Evolutionary conservation across 169 alveolate species (phyloP), one percentile per base, ranked within the genome.

Genomic region (Eimeria praecox): DNA sequence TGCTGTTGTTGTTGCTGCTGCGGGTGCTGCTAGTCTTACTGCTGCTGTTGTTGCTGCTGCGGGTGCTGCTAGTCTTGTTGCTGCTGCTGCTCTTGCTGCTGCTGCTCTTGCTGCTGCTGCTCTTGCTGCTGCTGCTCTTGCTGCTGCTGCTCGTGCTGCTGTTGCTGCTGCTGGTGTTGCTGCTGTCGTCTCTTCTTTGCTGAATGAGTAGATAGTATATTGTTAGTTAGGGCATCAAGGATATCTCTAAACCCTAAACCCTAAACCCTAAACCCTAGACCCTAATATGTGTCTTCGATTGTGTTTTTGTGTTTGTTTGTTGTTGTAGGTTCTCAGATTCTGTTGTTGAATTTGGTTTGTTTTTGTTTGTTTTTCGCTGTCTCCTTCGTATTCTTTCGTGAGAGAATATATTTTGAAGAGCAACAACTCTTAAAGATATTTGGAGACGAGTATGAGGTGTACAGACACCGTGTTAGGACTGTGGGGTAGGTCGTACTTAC

Each of bases 271-370:
- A 33, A 69, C 42, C 78, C 46, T 30, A 33, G 12, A 69, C 46
- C 78, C 42, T 69, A 69, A 62, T 24, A 44, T 8, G 27, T 46
- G 20, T 42, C 22, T 22, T 40, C 6, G 2, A 42, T 42, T 78
- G 56, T 24, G 85, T 35, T 73, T 10, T 40, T 40, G 54, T 40
- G 30, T 24, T 38, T 6, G 24, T 42, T 14, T n/a, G 42, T 49
- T 82, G 90, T 16, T 66, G 85, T 93, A 92, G 96, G 96, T 20
- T 64, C 77, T 10, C 96, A 92, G 93, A 9, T 92, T 30, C 40
- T 78, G 44, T 49, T 92, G 71, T 30, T 87, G 35, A 92, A 92
- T 49, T 54, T 78, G 49, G 49, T 62, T 10, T 82, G 92, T 62
- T 44, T 77, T 56, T 87, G 89, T 20, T 62, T 92, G 42, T 80